These are phyloP conservation scores for Phlebiopsis gigantea DNA, from an alignment of 768 basidiomycete genomes.

Conservation along the genomic window DNA sequence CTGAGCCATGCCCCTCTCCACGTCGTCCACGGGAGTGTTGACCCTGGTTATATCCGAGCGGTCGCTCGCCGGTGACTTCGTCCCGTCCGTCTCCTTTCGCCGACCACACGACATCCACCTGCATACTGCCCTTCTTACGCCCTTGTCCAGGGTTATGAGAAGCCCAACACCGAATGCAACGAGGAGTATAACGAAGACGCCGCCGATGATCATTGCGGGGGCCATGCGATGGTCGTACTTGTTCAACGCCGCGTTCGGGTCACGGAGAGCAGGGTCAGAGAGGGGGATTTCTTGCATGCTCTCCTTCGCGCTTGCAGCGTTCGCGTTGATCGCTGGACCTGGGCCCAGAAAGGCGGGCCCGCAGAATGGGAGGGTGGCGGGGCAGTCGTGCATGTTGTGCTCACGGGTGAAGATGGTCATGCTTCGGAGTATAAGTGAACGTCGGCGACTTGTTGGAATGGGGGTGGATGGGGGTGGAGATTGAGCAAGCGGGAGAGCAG, in stretches of 20 bases:
- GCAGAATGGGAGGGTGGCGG: slow-evolving; percentile 9
- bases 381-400: slow-evolving; percentile 3
- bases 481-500: not conserved
- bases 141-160: slow-evolving; percentile 22
- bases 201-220: slow-evolving; percentile 19
- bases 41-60: not conserved
- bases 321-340: slow-evolving; percentile 15
- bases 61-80: not conserved
- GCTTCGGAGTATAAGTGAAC: not conserved
- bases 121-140: slow-evolving; percentile 5
- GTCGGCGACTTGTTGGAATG: not conserved
- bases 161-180: slow-evolving; percentile 23
- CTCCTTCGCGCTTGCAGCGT: slow-evolving; percentile 2
- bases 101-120: not conserved
- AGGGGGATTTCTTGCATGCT: slow-evolving; percentile 3
- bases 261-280: slow-evolving; percentile 4
- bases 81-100: not conserved
- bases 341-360: slow-evolving; percentile 13
- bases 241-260: slow-evolving; percentile 4
- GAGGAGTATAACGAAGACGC: slow-evolving; percentile 24
- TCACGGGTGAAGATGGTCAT: slow-evolving; percentile 10
- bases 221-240: slow-evolving; percentile 5
- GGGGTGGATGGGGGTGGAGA: not conserved
- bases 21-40: not conserved
- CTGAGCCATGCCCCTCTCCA: slow-evolving; percentile 4